Conservation (phyloP, 129 eudicot genomes). For the Silybum marianum region DNA sequence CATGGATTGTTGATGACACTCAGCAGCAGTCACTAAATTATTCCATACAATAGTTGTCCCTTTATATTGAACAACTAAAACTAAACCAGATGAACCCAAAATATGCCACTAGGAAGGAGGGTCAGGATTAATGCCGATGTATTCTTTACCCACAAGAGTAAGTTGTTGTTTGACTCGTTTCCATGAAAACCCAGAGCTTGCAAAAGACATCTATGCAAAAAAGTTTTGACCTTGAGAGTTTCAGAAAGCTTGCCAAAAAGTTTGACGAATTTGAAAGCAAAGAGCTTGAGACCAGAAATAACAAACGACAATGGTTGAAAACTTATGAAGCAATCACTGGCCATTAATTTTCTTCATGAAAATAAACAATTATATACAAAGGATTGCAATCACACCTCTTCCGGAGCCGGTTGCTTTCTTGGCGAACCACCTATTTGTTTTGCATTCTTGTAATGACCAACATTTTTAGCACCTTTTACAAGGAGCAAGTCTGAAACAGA, state of each 20-base stretch:
- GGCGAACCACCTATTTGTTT: constrained; percentile 27
- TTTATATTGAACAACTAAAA: background rate
- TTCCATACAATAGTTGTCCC: background rate
- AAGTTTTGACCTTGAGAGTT: background rate
- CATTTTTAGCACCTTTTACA: constrained; percentile 32
- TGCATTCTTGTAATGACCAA: constrained; percentile 15
- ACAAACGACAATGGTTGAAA: background rate
- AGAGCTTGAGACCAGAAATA: background rate
- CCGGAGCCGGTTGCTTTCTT: constrained; percentile 19
- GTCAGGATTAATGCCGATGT: background rate
- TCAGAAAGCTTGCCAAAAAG: background rate
- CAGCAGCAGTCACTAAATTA: no score
- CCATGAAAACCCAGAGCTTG: background rate
- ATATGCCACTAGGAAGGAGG: background rate
- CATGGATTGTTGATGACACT: background rate
- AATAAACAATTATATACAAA: background rate
- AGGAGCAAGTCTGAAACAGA: constrained; percentile 65
- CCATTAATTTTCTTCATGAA: background rate
- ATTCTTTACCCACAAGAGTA: background rate
- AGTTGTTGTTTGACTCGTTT: background rate
- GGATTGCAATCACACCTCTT: constrained; percentile 18
- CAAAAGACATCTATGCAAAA: background rate
- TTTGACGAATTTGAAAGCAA: background rate
- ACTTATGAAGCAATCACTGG: background rate
- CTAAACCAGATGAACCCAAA: background rate